phyloP scores from a whole-genome alignment of 1,284 basidiomycete genomes.

The Rhizoctonia solani region DNA sequence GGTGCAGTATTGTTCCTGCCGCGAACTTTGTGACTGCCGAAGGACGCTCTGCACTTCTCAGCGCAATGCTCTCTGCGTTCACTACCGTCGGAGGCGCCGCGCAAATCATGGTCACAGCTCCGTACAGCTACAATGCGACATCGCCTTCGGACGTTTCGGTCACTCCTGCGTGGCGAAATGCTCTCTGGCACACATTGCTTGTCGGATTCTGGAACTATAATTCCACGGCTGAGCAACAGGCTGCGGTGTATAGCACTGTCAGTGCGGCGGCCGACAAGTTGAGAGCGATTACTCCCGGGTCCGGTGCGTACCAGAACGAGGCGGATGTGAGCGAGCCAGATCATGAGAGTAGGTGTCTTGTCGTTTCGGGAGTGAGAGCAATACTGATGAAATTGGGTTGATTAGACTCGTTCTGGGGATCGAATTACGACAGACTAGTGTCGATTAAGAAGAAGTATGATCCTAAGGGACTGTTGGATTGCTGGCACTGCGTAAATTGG shows the following conservation, averaged over 20 bases:
- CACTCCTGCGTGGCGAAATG: constrained; percentile 25
- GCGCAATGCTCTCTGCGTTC: constrained; percentile 3
- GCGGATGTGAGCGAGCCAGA: constrained; percentile 37
- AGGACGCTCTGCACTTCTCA: constrained; percentile 12
- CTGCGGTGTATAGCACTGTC: constrained; percentile 32
- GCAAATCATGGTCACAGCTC: constrained; percentile 30
- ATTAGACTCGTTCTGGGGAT: constrained; percentile 31
- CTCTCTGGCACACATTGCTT: constrained; percentile 25
- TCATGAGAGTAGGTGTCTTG: constrained; percentile 29
- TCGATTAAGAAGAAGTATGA: constrained; percentile 37
- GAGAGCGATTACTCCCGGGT: constrained; percentile 32
- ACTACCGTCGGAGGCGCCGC: constrained; percentile 18
- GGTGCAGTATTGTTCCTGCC: constrained; percentile 26
- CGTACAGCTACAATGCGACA: constrained; percentile 30
- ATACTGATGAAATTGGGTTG: background rate
- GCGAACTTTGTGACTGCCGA: constrained; percentile 27
- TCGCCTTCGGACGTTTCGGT: constrained; percentile 15
- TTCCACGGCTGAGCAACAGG: constrained; percentile 25
- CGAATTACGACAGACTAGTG: constrained; percentile 35
- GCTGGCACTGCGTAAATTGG: constrained; percentile 31
- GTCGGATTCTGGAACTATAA: constrained; percentile 31
- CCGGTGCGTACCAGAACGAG: constrained; percentile 35
- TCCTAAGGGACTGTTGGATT: constrained; percentile 32
- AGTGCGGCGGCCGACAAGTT: constrained; percentile 34
- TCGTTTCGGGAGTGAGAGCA: background rate